These are phyloP conservation scores for Tetracladium maxilliforme DNA, from an alignment of 2,329 filamentous ascomycete genomes.

Conservation along the genomic window DNA sequence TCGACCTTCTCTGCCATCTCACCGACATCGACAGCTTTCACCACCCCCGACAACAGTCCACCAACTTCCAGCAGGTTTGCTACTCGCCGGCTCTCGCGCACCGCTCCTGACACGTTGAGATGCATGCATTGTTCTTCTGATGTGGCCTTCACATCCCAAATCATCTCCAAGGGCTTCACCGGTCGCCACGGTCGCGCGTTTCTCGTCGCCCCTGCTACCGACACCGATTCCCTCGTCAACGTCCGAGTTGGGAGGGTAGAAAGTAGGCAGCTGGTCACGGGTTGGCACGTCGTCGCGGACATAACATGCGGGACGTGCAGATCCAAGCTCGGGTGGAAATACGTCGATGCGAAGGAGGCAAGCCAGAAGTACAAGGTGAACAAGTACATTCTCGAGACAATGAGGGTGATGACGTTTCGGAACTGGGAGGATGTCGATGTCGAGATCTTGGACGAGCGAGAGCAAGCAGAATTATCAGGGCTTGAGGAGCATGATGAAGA, in stretches of 20 bases:
- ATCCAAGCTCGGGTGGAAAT: constrained; percentile 51
- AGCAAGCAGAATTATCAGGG: constrained; percentile 5
- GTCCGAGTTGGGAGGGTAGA: constrained; percentile 38
- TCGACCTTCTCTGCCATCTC: constrained; percentile 17
- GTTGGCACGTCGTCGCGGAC: constrained; percentile 48
- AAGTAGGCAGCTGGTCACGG: constrained; percentile 43
- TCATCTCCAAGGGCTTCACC: constrained; percentile 51
- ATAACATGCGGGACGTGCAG: constrained; percentile 41
- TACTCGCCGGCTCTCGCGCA: constrained; percentile 18
- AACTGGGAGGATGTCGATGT: constrained; percentile 33
- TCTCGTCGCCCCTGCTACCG: constrained; percentile 29
- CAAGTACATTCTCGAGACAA: constrained; percentile 52
- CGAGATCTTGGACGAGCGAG: constrained; percentile 2
- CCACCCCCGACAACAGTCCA: constrained; percentile 10
- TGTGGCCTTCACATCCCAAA: constrained; percentile 43
- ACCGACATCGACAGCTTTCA: constrained; percentile 15
- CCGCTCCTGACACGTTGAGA: constrained; percentile 38
- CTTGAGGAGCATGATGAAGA: constrained; percentile 3
- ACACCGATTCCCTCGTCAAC: constrained; percentile 29
- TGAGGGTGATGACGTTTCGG: constrained; percentile 34
- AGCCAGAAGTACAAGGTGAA: constrained; percentile 53
- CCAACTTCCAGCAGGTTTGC: constrained; percentile 10
- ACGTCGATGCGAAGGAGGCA: constrained; percentile 44
- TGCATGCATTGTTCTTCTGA: constrained; percentile 44
- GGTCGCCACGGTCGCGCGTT: constrained; percentile 50